A percentile compares a stretch with the other conserved stretches of the same genome.
Evolutionary conservation across 805 yeast genomes (phyloP).

Genomic region (Kodamaea leandrae): DNA sequence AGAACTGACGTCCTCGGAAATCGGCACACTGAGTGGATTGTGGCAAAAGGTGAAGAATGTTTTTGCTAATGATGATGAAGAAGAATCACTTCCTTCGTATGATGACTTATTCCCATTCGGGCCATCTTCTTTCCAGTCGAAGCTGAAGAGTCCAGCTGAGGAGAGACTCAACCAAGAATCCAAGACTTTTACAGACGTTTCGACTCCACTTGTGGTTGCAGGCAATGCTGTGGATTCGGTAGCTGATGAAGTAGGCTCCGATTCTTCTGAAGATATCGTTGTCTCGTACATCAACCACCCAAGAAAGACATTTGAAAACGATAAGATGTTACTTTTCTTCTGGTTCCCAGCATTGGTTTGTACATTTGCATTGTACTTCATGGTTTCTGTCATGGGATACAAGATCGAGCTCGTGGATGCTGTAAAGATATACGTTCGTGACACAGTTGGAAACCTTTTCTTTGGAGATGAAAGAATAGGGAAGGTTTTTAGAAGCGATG

Average conservation of each 20-base stretch:
- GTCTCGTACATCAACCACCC: slow-evolving; percentile 43
- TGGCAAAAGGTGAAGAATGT: slow-evolving; percentile 46
- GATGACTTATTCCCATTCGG: slow-evolving; percentile 72
- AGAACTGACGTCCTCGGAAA: neutral
- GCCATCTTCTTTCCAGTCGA: slow-evolving; percentile 17
- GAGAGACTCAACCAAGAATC: slow-evolving; percentile 26
- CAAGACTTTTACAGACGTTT: slow-evolving; percentile 5
- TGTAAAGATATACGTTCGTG: slow-evolving; percentile 33
- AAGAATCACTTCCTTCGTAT: slow-evolving; percentile 57
- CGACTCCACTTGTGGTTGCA: slow-evolving; percentile 5
- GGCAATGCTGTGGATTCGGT: slow-evolving; percentile 11
- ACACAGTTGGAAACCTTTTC: slow-evolving; percentile 40
- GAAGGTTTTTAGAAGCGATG: slow-evolving; percentile 30
- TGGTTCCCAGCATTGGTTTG: slow-evolving; percentile 80
- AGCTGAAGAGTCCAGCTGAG: slow-evolving; percentile 36
- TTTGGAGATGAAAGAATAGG: slow-evolving; percentile 43
- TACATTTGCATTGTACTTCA: slow-evolving; percentile 48
- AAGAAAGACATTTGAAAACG: slow-evolving; percentile 57
- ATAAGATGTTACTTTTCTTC: slow-evolving; percentile 81
- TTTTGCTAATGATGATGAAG: slow-evolving; percentile 31
- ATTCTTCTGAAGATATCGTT: slow-evolving; percentile 44
- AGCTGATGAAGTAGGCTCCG: slow-evolving; percentile 35
- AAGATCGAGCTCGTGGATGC: slow-evolving; percentile 35
- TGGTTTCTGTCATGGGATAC: slow-evolving; percentile 41
- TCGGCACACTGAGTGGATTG: slow-evolving; percentile 20